These are phyloP conservation scores for Alternaria angustiovoidea DNA, from an alignment of 2,329 filamentous ascomycete species.

Conservation along the genomic window DNA sequence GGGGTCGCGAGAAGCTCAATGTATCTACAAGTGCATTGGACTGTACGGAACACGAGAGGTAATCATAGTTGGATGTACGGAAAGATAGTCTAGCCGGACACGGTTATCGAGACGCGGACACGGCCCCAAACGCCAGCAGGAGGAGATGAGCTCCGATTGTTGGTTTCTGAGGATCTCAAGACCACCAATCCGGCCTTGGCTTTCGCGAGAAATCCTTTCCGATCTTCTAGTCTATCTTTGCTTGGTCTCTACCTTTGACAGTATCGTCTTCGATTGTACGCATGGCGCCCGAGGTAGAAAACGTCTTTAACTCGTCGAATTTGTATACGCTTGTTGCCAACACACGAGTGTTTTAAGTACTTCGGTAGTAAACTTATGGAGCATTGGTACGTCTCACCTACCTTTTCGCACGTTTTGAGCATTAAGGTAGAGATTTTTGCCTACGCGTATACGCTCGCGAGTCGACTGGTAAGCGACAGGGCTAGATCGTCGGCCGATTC, in stretches of 20 bases:
- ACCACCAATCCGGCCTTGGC: not conserved
- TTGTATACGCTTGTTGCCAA: not conserved
- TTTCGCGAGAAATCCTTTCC: not conserved
- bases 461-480: constrained; percentile 16
- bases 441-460: not conserved
- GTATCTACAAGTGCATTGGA: constrained; percentile 14
- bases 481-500: constrained; percentile 27
- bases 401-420: not conserved
- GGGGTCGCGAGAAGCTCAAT: constrained; percentile 24
- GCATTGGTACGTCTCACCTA: not conserved
- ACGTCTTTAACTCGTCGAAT: not conserved
- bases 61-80: not conserved
- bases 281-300: not conserved
- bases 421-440: not conserved
- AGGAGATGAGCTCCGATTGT: not conserved
- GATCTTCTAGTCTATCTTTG: not conserved
- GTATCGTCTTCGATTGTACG: not conserved
- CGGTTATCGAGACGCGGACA: not conserved
- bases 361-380: no score
- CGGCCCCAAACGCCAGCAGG: not conserved
- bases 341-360: no score
- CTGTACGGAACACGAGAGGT: not conserved
- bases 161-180: not conserved
- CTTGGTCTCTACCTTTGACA: not conserved
- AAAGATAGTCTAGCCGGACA: not conserved